These are phyloP conservation scores for Agrocybe chaxingu DNA, from an alignment of 768 basidiomycete species.

Conservation along the genomic window DNA sequence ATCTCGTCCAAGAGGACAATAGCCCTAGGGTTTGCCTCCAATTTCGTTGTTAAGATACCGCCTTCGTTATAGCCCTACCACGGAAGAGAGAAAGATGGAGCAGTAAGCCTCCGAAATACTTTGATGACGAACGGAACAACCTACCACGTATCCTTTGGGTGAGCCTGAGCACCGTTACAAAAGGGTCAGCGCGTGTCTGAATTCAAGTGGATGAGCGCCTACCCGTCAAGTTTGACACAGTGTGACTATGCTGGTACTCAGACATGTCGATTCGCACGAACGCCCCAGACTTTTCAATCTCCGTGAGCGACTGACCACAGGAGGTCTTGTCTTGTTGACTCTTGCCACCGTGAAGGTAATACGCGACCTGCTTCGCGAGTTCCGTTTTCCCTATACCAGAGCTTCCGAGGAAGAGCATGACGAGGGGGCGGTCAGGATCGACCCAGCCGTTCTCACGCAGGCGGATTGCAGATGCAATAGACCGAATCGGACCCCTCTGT, in stretches of 20 bases:
- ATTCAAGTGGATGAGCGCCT: neutral
- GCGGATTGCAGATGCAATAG: conserved; percentile 6
- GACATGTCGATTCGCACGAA: conserved; percentile 8
- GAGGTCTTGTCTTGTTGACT: neutral
- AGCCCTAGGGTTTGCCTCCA: conserved; percentile 2
- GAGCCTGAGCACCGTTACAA: neutral
- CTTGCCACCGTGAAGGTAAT: neutral
- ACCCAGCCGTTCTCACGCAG: conserved; percentile 6
- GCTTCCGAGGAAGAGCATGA: conserved; percentile 9
- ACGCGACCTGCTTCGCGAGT: conserved; percentile 2
- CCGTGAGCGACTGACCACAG: conserved; percentile 3
- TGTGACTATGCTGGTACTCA: conserved; percentile 4
- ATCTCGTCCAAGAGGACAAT: conserved; percentile 7
- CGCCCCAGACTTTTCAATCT: conserved; percentile 2
- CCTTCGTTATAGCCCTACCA: conserved; percentile 1
- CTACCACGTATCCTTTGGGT: conserved; percentile 3
- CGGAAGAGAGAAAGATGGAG: neutral
- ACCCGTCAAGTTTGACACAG: conserved; percentile 5
- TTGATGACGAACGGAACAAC: neutral
- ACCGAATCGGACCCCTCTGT: conserved; percentile 4
- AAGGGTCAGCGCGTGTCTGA: neutral
- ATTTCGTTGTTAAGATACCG: neutral
- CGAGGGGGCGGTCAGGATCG: conserved; percentile 7
- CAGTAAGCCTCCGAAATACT: neutral
- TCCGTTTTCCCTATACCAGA: conserved; percentile 8